Percentiles rank a stretch among this genome's conserved stretches.
phyloP scores from a whole-genome alignment of 2,329 filamentous ascomycete genomes.

The Bipolaris gigantea region DNA sequence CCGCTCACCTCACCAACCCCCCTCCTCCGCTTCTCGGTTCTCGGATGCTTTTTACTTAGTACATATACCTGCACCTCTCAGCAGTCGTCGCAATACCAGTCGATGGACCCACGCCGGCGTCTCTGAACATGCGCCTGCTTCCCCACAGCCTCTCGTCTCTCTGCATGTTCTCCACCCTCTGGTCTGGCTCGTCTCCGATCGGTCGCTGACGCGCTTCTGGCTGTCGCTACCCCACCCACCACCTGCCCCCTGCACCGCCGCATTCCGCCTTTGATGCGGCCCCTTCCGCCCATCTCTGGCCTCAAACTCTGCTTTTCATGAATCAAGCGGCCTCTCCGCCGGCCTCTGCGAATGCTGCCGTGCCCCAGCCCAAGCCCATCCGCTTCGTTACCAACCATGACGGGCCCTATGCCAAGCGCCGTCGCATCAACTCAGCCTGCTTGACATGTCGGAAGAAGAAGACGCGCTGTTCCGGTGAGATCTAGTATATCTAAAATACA shows the following conservation, averaged over 20 bases:
- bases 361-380: slow-evolving; percentile 43
- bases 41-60: neutral
- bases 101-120: slow-evolving; percentile 10
- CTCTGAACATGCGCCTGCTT: slow-evolving; percentile 27
- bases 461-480: slow-evolving; percentile 51
- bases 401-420: slow-evolving; percentile 47
- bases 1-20: neutral
- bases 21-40: neutral
- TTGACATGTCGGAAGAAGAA: slow-evolving; percentile 54
- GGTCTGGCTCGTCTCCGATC: slow-evolving; percentile 12
- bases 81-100: slow-evolving; percentile 8
- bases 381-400: slow-evolving; percentile 49
- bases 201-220: slow-evolving; percentile 9
- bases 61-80: no score
- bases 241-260: slow-evolving; percentile 7
- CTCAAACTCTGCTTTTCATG: slow-evolving; percentile 33
- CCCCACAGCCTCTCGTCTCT: slow-evolving; percentile 16
- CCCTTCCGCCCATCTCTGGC: slow-evolving; percentile 11
- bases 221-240: slow-evolving; percentile 17
- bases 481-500: no score
- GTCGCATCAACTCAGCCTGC: slow-evolving; percentile 49
- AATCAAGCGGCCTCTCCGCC: slow-evolving; percentile 35
- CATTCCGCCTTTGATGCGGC: slow-evolving; percentile 12
- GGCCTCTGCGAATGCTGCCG: slow-evolving; percentile 33
- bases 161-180: slow-evolving; percentile 17